These are phyloP conservation scores for Dictyostelium intermedium DNA, from an alignment of 78 protist genomes.

Conservation along the genomic window DNA sequence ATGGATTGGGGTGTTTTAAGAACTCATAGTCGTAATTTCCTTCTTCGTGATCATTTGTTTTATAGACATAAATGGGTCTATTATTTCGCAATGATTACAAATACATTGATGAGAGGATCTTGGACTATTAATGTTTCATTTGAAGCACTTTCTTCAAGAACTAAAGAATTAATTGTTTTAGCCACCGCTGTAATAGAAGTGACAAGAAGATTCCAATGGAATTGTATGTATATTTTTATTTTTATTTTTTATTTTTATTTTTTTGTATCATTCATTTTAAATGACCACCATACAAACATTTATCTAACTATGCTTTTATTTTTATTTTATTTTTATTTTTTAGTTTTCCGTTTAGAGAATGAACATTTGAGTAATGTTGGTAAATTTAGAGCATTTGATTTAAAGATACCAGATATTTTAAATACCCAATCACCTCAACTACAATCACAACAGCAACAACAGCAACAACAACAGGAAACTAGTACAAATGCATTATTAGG, in stretches of 20 bases:
- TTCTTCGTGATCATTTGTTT: slow-evolving; percentile 14
- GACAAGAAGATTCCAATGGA: slow-evolving; percentile 79
- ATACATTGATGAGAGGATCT: slow-evolving; percentile 40
- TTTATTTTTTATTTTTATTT: neutral
- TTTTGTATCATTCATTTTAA: neutral
- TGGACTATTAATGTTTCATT: slow-evolving; percentile 64
- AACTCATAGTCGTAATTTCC: slow-evolving; percentile 15
- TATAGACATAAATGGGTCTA: slow-evolving; percentile 63
- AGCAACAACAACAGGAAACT: neutral
- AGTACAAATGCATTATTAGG: neutral
- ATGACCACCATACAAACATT: too few relatives aligned
- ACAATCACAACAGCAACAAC: neutral
- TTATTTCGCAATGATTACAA: slow-evolving; percentile 50
- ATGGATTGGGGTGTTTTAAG: slow-evolving; percentile 77
- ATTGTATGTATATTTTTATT: slow-evolving; percentile 12
- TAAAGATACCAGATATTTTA: slow-evolving; percentile 54
- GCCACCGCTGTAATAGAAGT: slow-evolving; percentile 42
- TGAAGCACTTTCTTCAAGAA: slow-evolving; percentile 41
- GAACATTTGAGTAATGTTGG: slow-evolving; percentile 75
- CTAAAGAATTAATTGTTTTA: slow-evolving; percentile 44
- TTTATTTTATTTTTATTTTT: neutral
- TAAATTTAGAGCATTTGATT: slow-evolving; percentile 75
- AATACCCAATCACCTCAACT: neutral
- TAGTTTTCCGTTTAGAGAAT: slow-evolving; percentile 81
- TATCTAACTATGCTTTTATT: too few relatives aligned